Evolutionary conservation across 192 early-diverging fungal species (phyloP).

Genomic region (Umbelopsis vinacea): DNA sequence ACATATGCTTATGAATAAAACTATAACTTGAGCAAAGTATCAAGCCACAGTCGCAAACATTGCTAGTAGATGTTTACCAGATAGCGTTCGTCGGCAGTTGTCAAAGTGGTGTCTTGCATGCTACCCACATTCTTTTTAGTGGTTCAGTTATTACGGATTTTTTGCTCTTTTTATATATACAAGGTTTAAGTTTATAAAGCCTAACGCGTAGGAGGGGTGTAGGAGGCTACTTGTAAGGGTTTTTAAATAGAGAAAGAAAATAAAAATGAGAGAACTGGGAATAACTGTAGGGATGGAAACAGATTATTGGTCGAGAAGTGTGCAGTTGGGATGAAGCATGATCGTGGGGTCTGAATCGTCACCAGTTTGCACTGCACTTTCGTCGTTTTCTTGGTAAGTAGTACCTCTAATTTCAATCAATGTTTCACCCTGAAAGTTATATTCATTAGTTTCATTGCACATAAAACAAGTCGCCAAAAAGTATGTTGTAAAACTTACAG

Average conservation of each 20-base stretch:
- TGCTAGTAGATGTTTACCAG: too few species aligned
- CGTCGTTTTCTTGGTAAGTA: conserved; percentile 22
- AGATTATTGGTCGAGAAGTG: conserved; percentile 19
- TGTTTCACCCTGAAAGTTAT: conserved; percentile 22
- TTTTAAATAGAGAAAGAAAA: not conserved
- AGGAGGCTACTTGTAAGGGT: not conserved
- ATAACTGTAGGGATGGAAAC: not conserved
- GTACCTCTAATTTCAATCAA: conserved; percentile 30
- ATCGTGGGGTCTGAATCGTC: conserved; percentile 26
- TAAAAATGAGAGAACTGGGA: not conserved
- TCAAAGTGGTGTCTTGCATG: too few species aligned
- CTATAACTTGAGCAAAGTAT: too few species aligned
- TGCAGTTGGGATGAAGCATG: conserved; percentile 40
- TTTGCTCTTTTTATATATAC: conserved; percentile 7
- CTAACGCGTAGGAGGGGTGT: not conserved
- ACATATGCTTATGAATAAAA: too few species aligned
- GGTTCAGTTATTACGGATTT: too few species aligned
- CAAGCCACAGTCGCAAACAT: too few species aligned
- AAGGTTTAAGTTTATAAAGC: not conserved
- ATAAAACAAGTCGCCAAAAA: not conserved
- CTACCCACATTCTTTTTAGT: too few species aligned
- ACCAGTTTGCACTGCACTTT: not conserved
- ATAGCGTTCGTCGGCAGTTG: too few species aligned
- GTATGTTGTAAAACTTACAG: conserved; percentile 45
- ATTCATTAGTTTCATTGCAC: not conserved